phyloP scores from a whole-genome alignment of 805 yeast genomes.

The Candida ficus region DNA sequence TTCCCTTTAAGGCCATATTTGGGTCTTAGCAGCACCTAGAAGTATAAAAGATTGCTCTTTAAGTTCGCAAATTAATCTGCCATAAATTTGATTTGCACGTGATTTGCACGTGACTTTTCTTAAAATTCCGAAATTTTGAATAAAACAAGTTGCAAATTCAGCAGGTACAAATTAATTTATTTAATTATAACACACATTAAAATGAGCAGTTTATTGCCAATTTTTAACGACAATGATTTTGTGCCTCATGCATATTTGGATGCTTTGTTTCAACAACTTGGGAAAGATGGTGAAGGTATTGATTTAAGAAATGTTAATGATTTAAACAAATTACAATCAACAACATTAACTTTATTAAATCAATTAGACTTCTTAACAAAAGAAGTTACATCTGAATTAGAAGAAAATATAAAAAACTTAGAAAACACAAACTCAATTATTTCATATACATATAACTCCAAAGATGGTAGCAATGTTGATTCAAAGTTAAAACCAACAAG shows the following conservation, averaged over 20 bases:
- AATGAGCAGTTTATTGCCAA: slow-evolving; percentile 41
- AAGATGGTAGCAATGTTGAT: slow-evolving; percentile 14
- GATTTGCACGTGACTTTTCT: too few relatives aligned
- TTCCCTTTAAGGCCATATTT: too few relatives aligned
- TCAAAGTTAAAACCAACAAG: slow-evolving; percentile 40
- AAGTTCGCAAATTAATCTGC: too few relatives aligned
- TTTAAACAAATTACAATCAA: slow-evolving; percentile 36
- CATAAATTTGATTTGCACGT: too few relatives aligned
- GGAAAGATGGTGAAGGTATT: slow-evolving; percentile 3
- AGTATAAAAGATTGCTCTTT: too few relatives aligned
- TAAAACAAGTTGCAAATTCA: too few relatives aligned
- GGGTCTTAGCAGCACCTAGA: too few relatives aligned
- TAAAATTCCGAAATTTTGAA: too few relatives aligned
- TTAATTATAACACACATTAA: background rate
- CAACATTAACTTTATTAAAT: slow-evolving; percentile 46
- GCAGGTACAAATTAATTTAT: too few relatives aligned
- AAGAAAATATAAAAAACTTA: slow-evolving; percentile 42
- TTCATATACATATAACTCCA: slow-evolving; percentile 31
- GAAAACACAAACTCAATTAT: slow-evolving; percentile 47
- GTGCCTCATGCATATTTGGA: slow-evolving; percentile 63
- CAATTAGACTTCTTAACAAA: slow-evolving; percentile 61
- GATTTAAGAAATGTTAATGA: slow-evolving; percentile 25
- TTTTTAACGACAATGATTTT: slow-evolving; percentile 66
- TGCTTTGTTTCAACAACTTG: slow-evolving; percentile 38
- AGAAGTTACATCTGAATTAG: slow-evolving; percentile 51